Percentiles rank a stretch among this genome's conserved stretches.
Evolutionary conservation across 1,139 yeast species (phyloP).

Genomic region (Geotrichum restrictum): DNA sequence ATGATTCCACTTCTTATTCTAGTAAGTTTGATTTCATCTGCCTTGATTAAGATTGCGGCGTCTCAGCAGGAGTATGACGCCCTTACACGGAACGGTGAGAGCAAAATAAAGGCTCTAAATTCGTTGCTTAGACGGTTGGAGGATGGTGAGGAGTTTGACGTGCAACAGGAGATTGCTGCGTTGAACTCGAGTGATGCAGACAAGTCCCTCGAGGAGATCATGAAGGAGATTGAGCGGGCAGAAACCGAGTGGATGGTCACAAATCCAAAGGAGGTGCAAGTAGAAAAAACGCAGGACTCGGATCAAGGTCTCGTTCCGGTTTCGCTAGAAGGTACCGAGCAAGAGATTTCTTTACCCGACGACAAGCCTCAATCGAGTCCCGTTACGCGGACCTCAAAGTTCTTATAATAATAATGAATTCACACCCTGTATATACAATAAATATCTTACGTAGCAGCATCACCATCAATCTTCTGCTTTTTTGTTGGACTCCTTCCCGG

Average conservation of each 20-base stretch:
- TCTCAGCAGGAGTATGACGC: slow-evolving; percentile 19
- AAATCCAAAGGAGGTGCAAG: slow-evolving; percentile 8
- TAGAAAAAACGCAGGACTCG: too few relatives aligned
- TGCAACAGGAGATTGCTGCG: slow-evolving; percentile 11
- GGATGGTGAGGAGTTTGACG: slow-evolving; percentile 14
- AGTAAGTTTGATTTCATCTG: slow-evolving; percentile 19
- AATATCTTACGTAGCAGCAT: background rate
- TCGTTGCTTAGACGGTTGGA: slow-evolving; percentile 12
- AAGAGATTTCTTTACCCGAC: too few relatives aligned
- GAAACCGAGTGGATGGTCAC: slow-evolving; percentile 23
- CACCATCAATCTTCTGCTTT: background rate
- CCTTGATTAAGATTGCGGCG: slow-evolving; percentile 17
- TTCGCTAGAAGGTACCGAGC: background rate
- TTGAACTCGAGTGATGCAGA: slow-evolving; percentile 17
- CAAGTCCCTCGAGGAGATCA: slow-evolving; percentile 19
- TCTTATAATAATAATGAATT: background rate
- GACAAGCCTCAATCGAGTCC: background rate
- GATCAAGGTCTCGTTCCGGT: too few relatives aligned
- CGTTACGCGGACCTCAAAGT: background rate
- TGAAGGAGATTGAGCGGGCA: slow-evolving; percentile 18
- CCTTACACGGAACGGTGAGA: slow-evolving; percentile 4
- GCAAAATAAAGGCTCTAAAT: slow-evolving; percentile 6
- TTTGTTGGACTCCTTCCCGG: background rate
- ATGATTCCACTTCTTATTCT: slow-evolving; percentile 19
- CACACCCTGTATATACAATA: background rate